A percentile compares a stretch with the other conserved stretches of the same genome.
Evolutionary conservation across 345 rosid species (phyloP).

Genomic region (Euphorbia tirucalli): DNA sequence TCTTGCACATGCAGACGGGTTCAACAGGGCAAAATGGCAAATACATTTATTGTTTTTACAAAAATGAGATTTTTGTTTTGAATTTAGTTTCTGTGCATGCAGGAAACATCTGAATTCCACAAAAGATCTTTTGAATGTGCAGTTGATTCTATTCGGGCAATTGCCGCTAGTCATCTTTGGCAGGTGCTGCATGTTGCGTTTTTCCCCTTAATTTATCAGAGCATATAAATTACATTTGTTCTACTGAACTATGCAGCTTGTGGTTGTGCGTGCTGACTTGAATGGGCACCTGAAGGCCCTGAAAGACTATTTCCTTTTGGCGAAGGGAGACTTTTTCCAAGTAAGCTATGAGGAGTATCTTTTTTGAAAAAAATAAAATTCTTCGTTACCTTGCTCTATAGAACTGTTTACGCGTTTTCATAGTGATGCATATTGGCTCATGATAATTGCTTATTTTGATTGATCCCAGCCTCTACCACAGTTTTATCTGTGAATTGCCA

Average conservation of each 20-base stretch:
- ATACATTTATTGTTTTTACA: background rate
- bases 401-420: background rate
- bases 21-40: background rate
- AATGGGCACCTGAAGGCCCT: conserved; percentile 94
- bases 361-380: too few relatives aligned
- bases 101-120: conserved; percentile 95
- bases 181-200: conserved; percentile 58
- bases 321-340: conserved; percentile 98
- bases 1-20: background rate
- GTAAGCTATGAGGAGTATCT: too few relatives aligned
- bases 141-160: conserved; percentile 80
- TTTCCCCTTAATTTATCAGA: conserved; percentile 7
- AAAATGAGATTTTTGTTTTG: background rate
- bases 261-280: conserved; percentile 88
- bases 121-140: conserved; percentile 86
- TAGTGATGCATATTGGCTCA: background rate
- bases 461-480: too few relatives aligned
- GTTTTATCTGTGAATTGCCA: too few relatives aligned
- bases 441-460: background rate
- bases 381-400: background rate
- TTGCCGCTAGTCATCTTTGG: conserved; percentile 99
- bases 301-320: conserved; percentile 92
- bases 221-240: conserved; percentile 20
- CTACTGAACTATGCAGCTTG: conserved; percentile 61
- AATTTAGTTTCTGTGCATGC: conserved; percentile 21